Conservation (phyloP, 2,329 filamentous ascomycete species). For the Tolypocladium guangdongense region DNA sequence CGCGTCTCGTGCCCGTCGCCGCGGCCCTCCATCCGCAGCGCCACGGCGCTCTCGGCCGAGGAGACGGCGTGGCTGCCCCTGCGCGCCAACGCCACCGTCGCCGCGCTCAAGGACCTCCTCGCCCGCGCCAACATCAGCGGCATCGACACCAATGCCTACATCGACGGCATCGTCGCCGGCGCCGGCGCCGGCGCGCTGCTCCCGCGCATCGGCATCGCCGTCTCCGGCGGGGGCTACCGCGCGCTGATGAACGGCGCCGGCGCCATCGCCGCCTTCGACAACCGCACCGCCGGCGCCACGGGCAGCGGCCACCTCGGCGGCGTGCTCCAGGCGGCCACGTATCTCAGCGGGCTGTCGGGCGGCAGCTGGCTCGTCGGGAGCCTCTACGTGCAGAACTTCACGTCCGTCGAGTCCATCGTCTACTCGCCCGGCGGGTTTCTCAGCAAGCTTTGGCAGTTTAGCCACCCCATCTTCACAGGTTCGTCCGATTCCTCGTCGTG, state of each 20-base stretch:
- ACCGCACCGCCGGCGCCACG: too few relatives aligned
- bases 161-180: slow-evolving; percentile 5
- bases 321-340: slow-evolving; percentile 64
- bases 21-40: slow-evolving; percentile 6
- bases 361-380: slow-evolving; percentile 69
- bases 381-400: slow-evolving; percentile 67
- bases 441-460: slow-evolving; percentile 24
- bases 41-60: slow-evolving; percentile 6
- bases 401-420: slow-evolving; percentile 39
- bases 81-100: slow-evolving; percentile 8
- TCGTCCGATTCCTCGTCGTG: not conserved
- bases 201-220: slow-evolving; percentile 53
- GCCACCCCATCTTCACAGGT: slow-evolving; percentile 24
- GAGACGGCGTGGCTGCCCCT: slow-evolving; percentile 9
- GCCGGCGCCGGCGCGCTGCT: slow-evolving; percentile 6
- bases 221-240: slow-evolving; percentile 70
- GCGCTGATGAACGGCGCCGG: slow-evolving; percentile 70
- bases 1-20: slow-evolving; percentile 7
- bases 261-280: slow-evolving; percentile 62
- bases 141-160: slow-evolving; percentile 7
- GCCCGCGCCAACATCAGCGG: slow-evolving; percentile 7
- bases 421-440: slow-evolving; percentile 14
- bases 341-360: slow-evolving; percentile 62
- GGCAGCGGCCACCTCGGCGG: slow-evolving; percentile 46
- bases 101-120: slow-evolving; percentile 7